Conservation (phyloP, 108 stramenopile genomes). For the Cyclotella atomus region DNA sequence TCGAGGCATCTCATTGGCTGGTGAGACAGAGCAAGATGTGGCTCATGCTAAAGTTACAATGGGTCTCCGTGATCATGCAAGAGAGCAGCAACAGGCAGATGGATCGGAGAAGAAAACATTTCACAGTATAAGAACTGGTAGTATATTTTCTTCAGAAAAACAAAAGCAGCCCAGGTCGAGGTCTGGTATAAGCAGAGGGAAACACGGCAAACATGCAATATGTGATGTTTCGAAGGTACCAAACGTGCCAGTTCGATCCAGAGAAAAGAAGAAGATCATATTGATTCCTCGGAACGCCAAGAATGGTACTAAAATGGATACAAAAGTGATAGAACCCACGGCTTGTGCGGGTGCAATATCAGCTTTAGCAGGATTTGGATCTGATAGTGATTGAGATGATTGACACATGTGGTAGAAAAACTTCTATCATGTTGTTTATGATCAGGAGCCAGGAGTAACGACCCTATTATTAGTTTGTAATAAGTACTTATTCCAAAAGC, state of each 20-base stretch:
- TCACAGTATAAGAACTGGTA: slow-evolving; percentile 7
- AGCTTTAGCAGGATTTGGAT: slow-evolving; percentile 16
- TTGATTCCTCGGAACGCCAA: neutral
- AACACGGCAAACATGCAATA: neutral
- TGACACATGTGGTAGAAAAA: no score
- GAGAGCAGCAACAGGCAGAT: neutral
- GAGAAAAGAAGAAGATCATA: neutral
- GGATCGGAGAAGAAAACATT: slow-evolving; percentile 26
- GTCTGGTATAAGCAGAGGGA: neutral
- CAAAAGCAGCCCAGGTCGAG: neutral
- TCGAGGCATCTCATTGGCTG: slow-evolving; percentile 56
- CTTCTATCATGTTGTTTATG: no score
- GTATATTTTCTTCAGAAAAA: slow-evolving; percentile 32
- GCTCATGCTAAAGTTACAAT: slow-evolving; percentile 22
- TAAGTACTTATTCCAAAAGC: no score
- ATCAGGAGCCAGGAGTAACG: no score
- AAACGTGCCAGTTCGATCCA: neutral
- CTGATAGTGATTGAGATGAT: slow-evolving; percentile 42
- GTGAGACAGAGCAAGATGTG: slow-evolving; percentile 40
- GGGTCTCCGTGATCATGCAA: neutral
- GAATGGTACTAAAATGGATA: neutral
- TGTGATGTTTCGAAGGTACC: neutral
- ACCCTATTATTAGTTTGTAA: no score
- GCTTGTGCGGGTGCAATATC: neutral
- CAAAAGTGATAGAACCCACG: neutral